These are phyloP conservation scores for Globisporangium okanoganense DNA, from an alignment of 352 stramenopile species.

Conservation along the genomic window DNA sequence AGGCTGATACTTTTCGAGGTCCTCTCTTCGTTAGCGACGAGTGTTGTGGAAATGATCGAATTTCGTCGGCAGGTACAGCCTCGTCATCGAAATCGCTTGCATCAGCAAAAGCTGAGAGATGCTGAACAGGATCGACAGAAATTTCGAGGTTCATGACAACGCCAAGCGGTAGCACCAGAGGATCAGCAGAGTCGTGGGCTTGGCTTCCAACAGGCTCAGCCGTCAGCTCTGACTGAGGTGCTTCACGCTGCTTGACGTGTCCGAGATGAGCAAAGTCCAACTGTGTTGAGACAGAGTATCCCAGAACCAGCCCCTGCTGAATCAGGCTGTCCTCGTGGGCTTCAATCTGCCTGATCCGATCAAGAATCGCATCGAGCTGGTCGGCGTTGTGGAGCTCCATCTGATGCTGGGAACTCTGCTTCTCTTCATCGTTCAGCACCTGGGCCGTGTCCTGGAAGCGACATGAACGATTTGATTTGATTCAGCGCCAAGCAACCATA, in stretches of 20 bases:
- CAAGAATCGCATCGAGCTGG: constrained; percentile 48
- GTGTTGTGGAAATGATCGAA: constrained; percentile 4
- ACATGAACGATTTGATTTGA: not conserved
- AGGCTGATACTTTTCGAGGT: constrained; percentile 16
- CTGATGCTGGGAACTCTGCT: constrained; percentile 21
- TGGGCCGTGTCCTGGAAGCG: constrained; percentile 47
- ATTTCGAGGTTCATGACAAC: constrained; percentile 47
- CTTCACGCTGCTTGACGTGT: not conserved
- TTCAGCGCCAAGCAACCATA: too few species aligned
- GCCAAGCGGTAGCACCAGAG: constrained; percentile 35
- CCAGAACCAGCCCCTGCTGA: constrained; percentile 30
- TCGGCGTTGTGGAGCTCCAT: constrained; percentile 23
- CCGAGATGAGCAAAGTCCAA: not conserved
- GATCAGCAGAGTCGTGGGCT: not conserved
- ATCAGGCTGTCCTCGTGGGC: constrained; percentile 33
- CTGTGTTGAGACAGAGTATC: constrained; percentile 16
- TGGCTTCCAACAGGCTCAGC: not conserved
- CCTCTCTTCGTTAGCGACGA: constrained; percentile 13
- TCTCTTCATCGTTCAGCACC: constrained; percentile 53
- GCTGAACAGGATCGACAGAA: not conserved
- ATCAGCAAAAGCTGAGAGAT: not conserved
- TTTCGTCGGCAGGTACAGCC: too few species aligned
- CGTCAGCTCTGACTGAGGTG: not conserved
- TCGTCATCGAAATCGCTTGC: not conserved
- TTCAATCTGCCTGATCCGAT: constrained; percentile 46